Evolutionary conservation across 805 yeast genomes (phyloP).

Genomic region (Candida silvatica): DNA sequence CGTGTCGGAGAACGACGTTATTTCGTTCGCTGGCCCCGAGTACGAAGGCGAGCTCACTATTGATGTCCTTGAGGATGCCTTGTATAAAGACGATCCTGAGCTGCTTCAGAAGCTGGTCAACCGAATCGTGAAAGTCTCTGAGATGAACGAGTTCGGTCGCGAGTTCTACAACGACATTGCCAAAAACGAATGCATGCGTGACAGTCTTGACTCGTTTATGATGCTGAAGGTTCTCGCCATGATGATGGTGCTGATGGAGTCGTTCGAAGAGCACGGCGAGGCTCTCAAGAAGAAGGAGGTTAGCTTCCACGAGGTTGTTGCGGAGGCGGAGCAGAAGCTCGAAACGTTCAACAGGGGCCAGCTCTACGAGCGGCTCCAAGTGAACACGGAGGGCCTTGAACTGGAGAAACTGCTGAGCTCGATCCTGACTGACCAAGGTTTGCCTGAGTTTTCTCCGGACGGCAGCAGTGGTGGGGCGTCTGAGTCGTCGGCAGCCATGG

Average conservation of each 20-base stretch:
- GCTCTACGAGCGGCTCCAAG: neutral
- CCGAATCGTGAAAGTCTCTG: neutral
- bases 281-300: neutral
- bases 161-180: neutral
- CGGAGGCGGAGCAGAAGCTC: neutral
- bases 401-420: conserved; percentile 1
- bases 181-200: neutral
- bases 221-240: neutral
- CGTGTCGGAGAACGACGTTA: neutral
- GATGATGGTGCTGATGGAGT: neutral
- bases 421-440: neutral
- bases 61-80: neutral
- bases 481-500: too few species aligned
- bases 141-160: neutral
- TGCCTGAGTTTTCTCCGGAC: too few species aligned
- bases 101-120: neutral
- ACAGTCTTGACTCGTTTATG: conserved; percentile 2
- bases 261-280: neutral
- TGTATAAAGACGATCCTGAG: neutral
- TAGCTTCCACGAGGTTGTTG: neutral
- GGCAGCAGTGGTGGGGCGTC: too few species aligned
- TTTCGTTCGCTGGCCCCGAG: neutral
- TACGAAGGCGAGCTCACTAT: neutral
- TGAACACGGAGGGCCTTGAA: neutral
- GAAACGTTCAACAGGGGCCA: neutral